These are phyloP conservation scores for Litsea cubeba DNA, from an alignment of 164 flowering plant species.

Conservation along the genomic window DNA sequence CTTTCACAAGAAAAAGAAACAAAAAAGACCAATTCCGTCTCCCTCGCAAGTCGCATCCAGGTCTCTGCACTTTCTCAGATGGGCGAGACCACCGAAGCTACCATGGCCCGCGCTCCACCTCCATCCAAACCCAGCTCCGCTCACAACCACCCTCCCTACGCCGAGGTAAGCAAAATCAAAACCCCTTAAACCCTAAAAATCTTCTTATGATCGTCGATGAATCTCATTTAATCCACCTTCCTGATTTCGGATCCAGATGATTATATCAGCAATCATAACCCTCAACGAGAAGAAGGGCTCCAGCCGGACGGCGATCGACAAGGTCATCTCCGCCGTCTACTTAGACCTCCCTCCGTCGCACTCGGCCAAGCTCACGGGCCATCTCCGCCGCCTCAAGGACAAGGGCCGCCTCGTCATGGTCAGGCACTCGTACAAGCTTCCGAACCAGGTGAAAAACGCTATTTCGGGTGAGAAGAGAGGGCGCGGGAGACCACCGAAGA, in stretches of 20 bases:
- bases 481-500: background rate
- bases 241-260: background rate
- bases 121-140: background rate
- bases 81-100: background rate
- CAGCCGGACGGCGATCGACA: background rate
- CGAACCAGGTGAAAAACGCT: background rate
- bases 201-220: background rate
- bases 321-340: background rate
- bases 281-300: conserved; percentile 1
- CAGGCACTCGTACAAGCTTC: background rate
- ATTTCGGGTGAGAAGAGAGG: background rate
- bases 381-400: background rate
- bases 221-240: background rate
- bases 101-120: background rate
- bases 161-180: background rate
- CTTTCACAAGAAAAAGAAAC: too few species aligned
- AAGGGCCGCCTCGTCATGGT: conserved; percentile 4
- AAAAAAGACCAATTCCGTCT: background rate
- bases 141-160: conserved; percentile 1
- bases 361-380: background rate
- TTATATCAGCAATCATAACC: background rate
- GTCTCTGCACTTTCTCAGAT: background rate
- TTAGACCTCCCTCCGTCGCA: background rate
- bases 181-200: background rate
- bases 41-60: background rate